A percentile compares a stretch with the other conserved stretches of the same genome.
phyloP scores from a whole-genome alignment of 306 rosid genomes.

The Rubus idaeus region DNA sequence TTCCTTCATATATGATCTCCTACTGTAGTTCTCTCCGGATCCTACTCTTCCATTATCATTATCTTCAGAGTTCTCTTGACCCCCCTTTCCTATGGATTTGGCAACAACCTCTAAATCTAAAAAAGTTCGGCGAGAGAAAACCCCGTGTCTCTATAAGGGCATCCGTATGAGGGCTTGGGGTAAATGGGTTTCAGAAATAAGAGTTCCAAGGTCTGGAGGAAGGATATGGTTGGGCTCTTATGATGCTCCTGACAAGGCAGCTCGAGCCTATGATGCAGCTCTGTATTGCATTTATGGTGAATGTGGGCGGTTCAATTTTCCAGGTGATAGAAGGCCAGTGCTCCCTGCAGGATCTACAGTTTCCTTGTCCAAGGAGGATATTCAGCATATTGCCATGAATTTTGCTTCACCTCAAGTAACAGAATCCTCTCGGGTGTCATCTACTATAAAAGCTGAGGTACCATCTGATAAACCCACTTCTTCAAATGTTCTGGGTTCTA shows the following conservation, averaged over 20 bases:
- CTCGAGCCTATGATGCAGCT: conserved; percentile 33
- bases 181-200: conserved; percentile 32
- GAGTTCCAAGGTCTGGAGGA: conserved; percentile 25
- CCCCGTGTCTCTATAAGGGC: conserved; percentile 17
- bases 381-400: conserved; percentile 18
- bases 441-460: conserved; percentile 12
- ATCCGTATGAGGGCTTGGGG: conserved; percentile 26
- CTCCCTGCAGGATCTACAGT: conserved; percentile 11
- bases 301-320: conserved; percentile 29
- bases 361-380: conserved; percentile 21
- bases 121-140: conserved; percentile 14
- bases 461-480: conserved; percentile 6
- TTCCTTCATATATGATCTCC: conserved; percentile 16
- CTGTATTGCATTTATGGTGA: conserved; percentile 31
- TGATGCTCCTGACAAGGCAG: conserved; percentile 26
- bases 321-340: conserved; percentile 22
- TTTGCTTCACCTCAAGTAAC: conserved; percentile 15
- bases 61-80: conserved; percentile 14
- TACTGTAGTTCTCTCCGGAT: conserved; percentile 7
- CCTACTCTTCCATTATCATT: conserved; percentile 12
- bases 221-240: conserved; percentile 35
- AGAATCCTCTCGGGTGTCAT: conserved; percentile 9
- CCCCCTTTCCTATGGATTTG: conserved; percentile 19
- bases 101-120: conserved; percentile 18
- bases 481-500: conserved; percentile 13